Base-by-base conservation (phyloP, 2,329 filamentous ascomycete species). In the Colletotrichum incanum region DNA sequence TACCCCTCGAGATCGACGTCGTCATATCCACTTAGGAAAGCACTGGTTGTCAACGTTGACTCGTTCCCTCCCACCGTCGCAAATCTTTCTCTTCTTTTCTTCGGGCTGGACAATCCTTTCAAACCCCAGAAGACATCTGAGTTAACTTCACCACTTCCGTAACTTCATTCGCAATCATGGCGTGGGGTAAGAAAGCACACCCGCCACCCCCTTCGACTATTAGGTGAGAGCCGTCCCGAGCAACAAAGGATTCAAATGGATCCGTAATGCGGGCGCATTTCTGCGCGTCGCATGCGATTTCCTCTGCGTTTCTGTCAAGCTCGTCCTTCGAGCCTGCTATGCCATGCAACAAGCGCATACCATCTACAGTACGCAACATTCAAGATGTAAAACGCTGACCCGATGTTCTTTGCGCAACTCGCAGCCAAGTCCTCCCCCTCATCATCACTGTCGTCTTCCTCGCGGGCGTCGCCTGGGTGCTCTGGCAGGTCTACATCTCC, bases 401-500 rank as follows among this genome's bases (percentile, higher is more conserved):
- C n/a, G 28, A 63, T 23, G 20, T 39, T 11, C 45, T 20, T 39
- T 18, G 43, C 39, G 41, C 31, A 31, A 45, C n/a, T 3, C 31
- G n/a, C 75, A 91, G 89, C 74, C 85, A 92, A 78, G 81, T 94
- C 47, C 76, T 94, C 37, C 93, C 93, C 6, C 87, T 95, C 59
- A 68, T 93, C 68, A 85, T 94, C 77, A 86, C 92, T 73, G 85
- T 94, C 78, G 69, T 86, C 73, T 77, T 93, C 63, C 79, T 93
- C 37, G 86, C 82, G 73, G 87, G 84, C 66, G 80, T 88, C 56
- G 92, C 86, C 68, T 94, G 90, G 83, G 85, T 95, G 70, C 88
- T 89, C 73, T 94, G 94, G 82, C 91, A 93, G 73, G 87, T 95
- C 80, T 95, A 93, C 82, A 82, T 93, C 66, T 91, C 90, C 82